Evolutionary conservation across 495 filamentous ascomycete species (phyloP), one percentile per base, ranked within the genome.

Genomic region (Xylaria intraflava): DNA sequence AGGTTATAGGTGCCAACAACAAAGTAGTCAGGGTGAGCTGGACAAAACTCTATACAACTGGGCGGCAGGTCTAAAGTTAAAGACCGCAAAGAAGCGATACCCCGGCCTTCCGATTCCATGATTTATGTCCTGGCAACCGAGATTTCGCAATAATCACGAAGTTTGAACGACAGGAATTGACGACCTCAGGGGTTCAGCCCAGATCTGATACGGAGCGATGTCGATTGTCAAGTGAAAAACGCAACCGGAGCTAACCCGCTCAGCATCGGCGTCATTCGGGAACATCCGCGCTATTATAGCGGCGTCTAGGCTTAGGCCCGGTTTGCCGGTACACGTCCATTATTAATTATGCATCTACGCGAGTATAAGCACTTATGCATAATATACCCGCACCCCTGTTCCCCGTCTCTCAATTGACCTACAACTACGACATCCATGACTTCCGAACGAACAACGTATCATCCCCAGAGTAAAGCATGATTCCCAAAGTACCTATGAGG

Each of bases 1-100:
- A 96, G 75, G 42, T 84, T 72, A 67, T 98, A 98, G 1, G 93
- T 96, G 19, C 93, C 93, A 35, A 96, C 77, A 1, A 95, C 68
- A 58, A 96, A 84, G 58, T 83, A 82, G 8, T 84, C 72, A 6
- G 82, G 80, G 33, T 81, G 60, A 5, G 67, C 62, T 0, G 86
- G 86, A 49, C 82, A 86, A 65, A 95, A 92, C 56, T 90, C 86
- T 12, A 96, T 72, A 65, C 90, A 96, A 64, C 88, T 89, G 1
- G 91, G 91, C 10, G 88, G 90, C 2, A 78, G 70, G 35, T 79
- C 74, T 10, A 85, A 62, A 2, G 62, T 69, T 17, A 78, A 55
- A n/a, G 73, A 72, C 26, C 51, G 59, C 31, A 73, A 48, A 17
- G 73, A 74, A 20, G 50, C 41, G 24, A 73, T 52, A 2, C 22